These are phyloP conservation scores for Quercus phellos DNA, from an alignment of 331 rosid genomes.

Conservation along the genomic window DNA sequence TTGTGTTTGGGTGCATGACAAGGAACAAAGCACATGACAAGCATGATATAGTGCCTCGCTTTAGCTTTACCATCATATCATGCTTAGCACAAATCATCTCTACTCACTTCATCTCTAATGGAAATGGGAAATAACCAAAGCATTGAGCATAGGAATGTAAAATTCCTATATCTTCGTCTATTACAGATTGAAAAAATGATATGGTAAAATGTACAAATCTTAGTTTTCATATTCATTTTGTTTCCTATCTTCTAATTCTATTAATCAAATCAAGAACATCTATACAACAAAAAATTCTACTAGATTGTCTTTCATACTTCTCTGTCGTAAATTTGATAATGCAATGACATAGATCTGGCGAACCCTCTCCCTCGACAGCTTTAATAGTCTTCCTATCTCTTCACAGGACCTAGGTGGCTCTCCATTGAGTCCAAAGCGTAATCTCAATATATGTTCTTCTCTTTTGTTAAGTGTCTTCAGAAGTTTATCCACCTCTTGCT, in stretches of 20 bases:
- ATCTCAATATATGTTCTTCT: conserved; percentile 52
- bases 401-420: conserved; percentile 46
- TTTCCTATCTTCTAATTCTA: not conserved
- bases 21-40: too few relatives aligned
- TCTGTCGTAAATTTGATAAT: conserved; percentile 44
- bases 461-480: conserved; percentile 45
- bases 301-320: conserved; percentile 25
- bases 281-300: conserved; percentile 44
- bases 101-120: too few relatives aligned
- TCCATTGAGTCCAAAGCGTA: conserved; percentile 61
- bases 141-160: not conserved
- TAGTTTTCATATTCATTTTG: not conserved
- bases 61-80: too few relatives aligned
- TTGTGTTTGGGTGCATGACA: too few relatives aligned
- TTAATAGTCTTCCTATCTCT: conserved; percentile 60
- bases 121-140: too few relatives aligned
- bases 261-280: conserved; percentile 11
- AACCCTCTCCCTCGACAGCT: conserved; percentile 63
- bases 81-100: too few relatives aligned
- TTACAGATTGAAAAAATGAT: not conserved
- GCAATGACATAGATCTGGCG: conserved; percentile 55
- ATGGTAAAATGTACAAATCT: not conserved
- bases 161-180: not conserved
- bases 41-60: too few relatives aligned
- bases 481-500: conserved; percentile 49